Percentiles rank a stretch among this genome's conserved stretches.
Evolutionary conservation across 2,329 filamentous ascomycete genomes (phyloP).

Genomic region (Fusarium praegraminearum): DNA sequence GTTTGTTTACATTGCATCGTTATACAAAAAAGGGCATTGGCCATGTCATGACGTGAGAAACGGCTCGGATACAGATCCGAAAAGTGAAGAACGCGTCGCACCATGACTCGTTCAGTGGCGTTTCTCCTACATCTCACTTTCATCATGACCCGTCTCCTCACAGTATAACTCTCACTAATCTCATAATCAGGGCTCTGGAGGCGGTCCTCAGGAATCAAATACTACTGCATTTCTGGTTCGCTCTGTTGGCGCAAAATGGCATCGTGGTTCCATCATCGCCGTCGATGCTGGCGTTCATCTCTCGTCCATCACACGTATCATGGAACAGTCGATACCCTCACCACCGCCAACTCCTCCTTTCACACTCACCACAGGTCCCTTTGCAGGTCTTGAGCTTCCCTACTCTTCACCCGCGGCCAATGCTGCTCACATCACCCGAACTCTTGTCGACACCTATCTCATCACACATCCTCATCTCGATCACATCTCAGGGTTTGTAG

Average conservation of each 20-base stretch:
- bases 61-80: constrained; percentile 10
- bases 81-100: constrained; percentile 4
- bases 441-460: constrained; percentile 87
- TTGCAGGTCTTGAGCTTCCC: constrained; percentile 80
- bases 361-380: constrained; percentile 76
- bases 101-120: constrained; percentile 18
- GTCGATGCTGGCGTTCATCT: constrained; percentile 94
- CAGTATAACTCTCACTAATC: constrained; percentile 33
- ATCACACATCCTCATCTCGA: constrained; percentile 98
- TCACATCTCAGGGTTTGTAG: constrained; percentile 89
- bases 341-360: constrained; percentile 57
- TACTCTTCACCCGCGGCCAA: constrained; percentile 77
- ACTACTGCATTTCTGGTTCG: constrained; percentile 91
- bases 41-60: constrained; percentile 3
- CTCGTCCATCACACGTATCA: constrained; percentile 82
- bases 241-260: constrained; percentile 82
- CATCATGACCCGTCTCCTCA: not conserved
- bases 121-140: constrained; percentile 5
- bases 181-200: constrained; percentile 78
- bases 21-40: constrained; percentile 12
- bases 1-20: constrained; percentile 26
- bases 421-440: constrained; percentile 81
- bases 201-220: constrained; percentile 90
- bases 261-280: constrained; percentile 84
- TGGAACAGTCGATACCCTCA: constrained; percentile 67